Evolutionary conservation across 83 land plant species (phyloP), one percentile per base, ranked within the genome.

Genomic region (Picea abies): DNA sequence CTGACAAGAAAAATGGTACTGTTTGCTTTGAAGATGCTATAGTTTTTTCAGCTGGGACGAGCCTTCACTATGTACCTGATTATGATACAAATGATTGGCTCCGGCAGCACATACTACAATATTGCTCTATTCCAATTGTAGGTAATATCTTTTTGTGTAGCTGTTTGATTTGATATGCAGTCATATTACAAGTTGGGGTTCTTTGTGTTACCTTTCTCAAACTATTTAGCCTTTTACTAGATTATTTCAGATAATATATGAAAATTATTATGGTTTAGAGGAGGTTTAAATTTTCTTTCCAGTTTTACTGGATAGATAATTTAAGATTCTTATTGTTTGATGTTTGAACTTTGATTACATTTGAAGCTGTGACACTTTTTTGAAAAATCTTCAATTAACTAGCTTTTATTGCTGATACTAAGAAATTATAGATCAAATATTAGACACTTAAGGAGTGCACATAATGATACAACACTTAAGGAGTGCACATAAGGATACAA

Each of bases 1-100:
- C 91, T 11, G 56, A 44, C 20, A 23, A 63, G 32, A 76, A 78
- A 64, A 82, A 84, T n/a, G 79, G 58, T 20, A 52, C 85, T 29
- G 73, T 89, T 52, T 89, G 91, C 80, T 89, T 89, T 79, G 76
- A 84, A 23, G 91, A 89, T 87, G 89, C 89, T 10, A 64, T 89
- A 14, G 66, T 87, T 22, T 84, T 89, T 60, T 89, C 87, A 4
- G 85, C 80, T 4, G 90, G 85, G 4, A 89, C 89, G 12, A 85
- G 82, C 29, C 79, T 87, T 17, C 60, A 80, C 60, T 89, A 89
- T 39, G 78, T 89, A 9, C 90, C 89, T 20, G 76, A 79, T 44
- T n/a, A 41, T 64, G 62, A 78, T 15, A 68, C 82, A 23, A 89
- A 89, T 79, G 60, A 82, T 5, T 84, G 89, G 91, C 44, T 89